These are phyloP conservation scores for Apiotrichum gamsii DNA, from an alignment of 1,284 basidiomycete genomes.

Conservation along the genomic window DNA sequence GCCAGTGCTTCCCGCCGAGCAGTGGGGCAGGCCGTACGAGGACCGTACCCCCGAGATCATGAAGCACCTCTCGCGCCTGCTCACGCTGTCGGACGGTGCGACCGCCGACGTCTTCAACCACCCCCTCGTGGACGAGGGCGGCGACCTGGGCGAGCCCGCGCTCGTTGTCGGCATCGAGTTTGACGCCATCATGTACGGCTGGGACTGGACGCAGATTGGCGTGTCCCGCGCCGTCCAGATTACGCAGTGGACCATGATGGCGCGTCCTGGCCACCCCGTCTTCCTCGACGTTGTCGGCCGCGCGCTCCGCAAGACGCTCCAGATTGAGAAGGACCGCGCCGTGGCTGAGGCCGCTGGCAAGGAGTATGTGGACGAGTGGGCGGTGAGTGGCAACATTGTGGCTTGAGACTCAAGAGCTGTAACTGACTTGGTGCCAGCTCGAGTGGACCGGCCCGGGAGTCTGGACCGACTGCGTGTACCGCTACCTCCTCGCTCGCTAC, in stretches of 20 bases:
- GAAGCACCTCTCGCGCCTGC: constrained; percentile 25
- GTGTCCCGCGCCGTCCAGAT: constrained; percentile 42
- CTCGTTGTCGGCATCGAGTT: constrained; percentile 45
- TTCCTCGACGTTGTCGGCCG: constrained; percentile 35
- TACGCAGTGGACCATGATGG: constrained; percentile 48
- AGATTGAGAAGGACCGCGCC: constrained; percentile 16
- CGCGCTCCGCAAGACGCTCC: constrained; percentile 27
- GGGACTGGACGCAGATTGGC: constrained; percentile 30
- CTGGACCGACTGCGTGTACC: constrained; percentile 37
- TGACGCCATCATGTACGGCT: constrained; percentile 33
- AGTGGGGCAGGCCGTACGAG: constrained; percentile 34
- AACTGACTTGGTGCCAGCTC: constrained; percentile 7
- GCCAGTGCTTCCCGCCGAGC: constrained; percentile 32
- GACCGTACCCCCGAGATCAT: constrained; percentile 24
- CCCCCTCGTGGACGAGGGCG: constrained; percentile 28
- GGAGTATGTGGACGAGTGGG: neutral
- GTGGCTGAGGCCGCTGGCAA: constrained; percentile 18
- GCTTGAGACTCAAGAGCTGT: too few species aligned
- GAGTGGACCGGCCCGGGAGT: constrained; percentile 43
- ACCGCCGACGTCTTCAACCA: neutral
- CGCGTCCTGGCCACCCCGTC: constrained; percentile 38
- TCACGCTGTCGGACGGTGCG: constrained; percentile 23
- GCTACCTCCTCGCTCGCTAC: constrained; percentile 41
- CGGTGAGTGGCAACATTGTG: too few species aligned
- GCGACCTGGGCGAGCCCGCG: constrained; percentile 33